Percentiles rank a stretch among this genome's conserved stretches.
These are phyloP conservation scores for Dactylellina sp. DNA, from an alignment of 2,329 filamentous ascomycete species.

Conservation along the genomic window DNA sequence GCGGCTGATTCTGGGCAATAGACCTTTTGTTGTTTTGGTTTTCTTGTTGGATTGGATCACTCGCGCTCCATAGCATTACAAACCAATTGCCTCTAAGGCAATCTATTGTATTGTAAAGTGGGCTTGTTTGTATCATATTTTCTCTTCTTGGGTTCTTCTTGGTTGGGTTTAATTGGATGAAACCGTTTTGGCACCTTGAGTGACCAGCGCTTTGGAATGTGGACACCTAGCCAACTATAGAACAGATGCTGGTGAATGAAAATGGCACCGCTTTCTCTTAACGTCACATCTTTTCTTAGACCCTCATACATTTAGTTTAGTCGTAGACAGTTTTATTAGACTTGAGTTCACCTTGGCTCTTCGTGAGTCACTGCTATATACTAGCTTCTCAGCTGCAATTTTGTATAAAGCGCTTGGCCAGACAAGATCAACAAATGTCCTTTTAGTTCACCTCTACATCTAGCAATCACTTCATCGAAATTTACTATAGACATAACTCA, in stretches of 20 bases:
- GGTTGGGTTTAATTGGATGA: slow-evolving; percentile 12
- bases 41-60: slow-evolving; percentile 16
- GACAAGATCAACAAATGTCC: too few relatives aligned
- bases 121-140: slow-evolving; percentile 19
- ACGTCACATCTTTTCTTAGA: slow-evolving; percentile 1
- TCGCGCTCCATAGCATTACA: slow-evolving; percentile 10
- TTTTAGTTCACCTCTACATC: too few relatives aligned
- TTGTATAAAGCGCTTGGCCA: too few relatives aligned
- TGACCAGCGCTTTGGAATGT: slow-evolving; percentile 16
- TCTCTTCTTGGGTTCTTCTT: slow-evolving; percentile 13
- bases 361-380: slow-evolving; percentile 14
- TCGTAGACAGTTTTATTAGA: too few relatives aligned
- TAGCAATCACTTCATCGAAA: too few relatives aligned
- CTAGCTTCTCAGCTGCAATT: too few relatives aligned
- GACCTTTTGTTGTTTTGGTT: not conserved
- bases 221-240: slow-evolving; percentile 21
- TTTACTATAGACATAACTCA: too few relatives aligned
- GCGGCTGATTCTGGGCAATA: slow-evolving; percentile 12
- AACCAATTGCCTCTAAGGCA: not conserved
- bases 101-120: not conserved
- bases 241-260: slow-evolving; percentile 19
- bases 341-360: not conserved
- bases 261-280: slow-evolving; percentile 30
- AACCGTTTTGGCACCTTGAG: slow-evolving; percentile 16
- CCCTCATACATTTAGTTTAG: not conserved